Conservation (phyloP, 179 eudicot species). For the Nepenthes alata region DNA sequence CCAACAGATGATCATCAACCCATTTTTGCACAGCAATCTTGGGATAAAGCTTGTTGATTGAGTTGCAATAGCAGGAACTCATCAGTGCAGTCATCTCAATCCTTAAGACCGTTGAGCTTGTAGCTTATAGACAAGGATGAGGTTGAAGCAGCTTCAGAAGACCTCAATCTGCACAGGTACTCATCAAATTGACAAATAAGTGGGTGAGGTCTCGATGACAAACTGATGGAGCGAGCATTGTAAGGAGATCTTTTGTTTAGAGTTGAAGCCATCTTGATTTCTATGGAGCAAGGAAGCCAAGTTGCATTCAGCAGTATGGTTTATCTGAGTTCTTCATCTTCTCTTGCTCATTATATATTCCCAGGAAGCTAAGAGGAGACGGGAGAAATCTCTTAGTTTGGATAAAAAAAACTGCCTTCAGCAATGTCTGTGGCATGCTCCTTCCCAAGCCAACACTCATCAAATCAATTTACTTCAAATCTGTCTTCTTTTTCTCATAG, state of each 20-base stretch:
- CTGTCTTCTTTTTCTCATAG: no score
- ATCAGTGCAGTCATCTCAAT: slow-evolving; percentile 17
- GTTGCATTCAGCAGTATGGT: neutral
- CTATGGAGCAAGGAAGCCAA: neutral
- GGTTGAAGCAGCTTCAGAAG: slow-evolving; percentile 17
- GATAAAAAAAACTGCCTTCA: slow-evolving; percentile 1
- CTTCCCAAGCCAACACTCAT: neutral
- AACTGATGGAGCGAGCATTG: slow-evolving; percentile 21
- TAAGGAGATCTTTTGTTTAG: slow-evolving; percentile 12
- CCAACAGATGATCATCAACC: slow-evolving; percentile 13
- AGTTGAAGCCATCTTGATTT: slow-evolving; percentile 14
- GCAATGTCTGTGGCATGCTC: slow-evolving; percentile 6
- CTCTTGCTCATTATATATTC: slow-evolving; percentile 6
- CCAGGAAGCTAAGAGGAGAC: slow-evolving; percentile 4
- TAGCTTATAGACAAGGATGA: slow-evolving; percentile 12
- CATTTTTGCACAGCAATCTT: slow-evolving; percentile 9
- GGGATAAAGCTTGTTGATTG: slow-evolving; percentile 7
- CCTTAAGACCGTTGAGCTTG: slow-evolving; percentile 11
- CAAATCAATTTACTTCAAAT: no score
- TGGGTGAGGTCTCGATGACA: slow-evolving; percentile 24
- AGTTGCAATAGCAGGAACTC: slow-evolving; percentile 20
- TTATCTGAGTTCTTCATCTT: slow-evolving; percentile 3
- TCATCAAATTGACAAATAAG: slow-evolving; percentile 15
- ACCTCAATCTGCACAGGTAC: slow-evolving; percentile 13
- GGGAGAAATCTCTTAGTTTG: slow-evolving; percentile 15